Evolutionary conservation across 192 early-diverging fungal species (phyloP).

Genomic region (Gigaspora rosea): DNA sequence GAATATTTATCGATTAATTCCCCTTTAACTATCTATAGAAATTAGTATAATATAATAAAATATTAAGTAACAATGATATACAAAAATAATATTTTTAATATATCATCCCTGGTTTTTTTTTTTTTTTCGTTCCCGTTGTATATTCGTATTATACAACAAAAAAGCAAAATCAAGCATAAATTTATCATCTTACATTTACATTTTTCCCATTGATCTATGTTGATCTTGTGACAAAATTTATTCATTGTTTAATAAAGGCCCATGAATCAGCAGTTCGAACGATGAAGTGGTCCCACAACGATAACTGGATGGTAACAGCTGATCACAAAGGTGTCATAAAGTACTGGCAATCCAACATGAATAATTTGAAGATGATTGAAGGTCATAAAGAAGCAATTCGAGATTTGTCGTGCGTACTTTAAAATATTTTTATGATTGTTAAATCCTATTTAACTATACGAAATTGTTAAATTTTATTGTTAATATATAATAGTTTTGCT

Average conservation of each 20-base stretch:
- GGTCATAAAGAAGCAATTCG: conserved; percentile 89
- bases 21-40: too few relatives aligned
- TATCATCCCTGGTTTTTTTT: too few relatives aligned
- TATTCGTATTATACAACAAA: not conserved
- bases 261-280: conserved; percentile 93
- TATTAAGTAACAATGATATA: too few relatives aligned
- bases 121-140: too few relatives aligned
- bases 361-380: conserved; percentile 83
- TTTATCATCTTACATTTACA: not conserved
- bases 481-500: conserved; percentile 64
- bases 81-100: too few relatives aligned
- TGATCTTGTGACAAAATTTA: conserved; percentile 9
- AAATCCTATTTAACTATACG: not conserved
- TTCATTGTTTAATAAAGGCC: conserved; percentile 51
- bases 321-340: conserved; percentile 93
- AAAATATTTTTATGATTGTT: not conserved
- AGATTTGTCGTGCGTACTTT: conserved; percentile 67
- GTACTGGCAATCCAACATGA: conserved; percentile 98
- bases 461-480: not conserved
- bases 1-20: too few relatives aligned
- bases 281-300: conserved; percentile 97
- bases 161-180: not conserved
- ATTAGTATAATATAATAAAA: too few relatives aligned
- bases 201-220: not conserved
- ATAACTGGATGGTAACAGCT: conserved; percentile 92